Evolutionary conservation across 2,329 filamentous ascomycete species (phyloP), one percentile per base, ranked within the genome.

Genomic region (Colletotrichum spaethianum): DNA sequence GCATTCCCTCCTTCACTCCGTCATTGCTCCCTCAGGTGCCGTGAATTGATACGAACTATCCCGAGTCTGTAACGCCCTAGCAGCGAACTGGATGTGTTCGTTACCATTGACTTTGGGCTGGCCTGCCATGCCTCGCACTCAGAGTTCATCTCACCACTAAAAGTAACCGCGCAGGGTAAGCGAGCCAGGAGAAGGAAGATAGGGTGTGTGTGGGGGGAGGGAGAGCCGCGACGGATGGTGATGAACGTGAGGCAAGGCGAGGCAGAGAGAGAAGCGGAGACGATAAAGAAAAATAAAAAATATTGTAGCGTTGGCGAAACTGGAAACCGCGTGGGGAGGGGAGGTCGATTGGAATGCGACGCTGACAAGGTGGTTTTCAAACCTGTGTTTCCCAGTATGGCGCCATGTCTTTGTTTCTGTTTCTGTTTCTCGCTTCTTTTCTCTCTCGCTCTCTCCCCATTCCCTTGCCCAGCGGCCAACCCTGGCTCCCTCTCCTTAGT

Each of bases 61-160:
- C 63, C 67, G 36, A 63, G 57, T 63, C 69, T 72, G 69, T 72
- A 72, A 68, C 69, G 46, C 57, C 57, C 57, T 69, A 63, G 64
- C 36, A 68, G 42, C 57, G 57, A 72, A 72, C 64, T 63, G 52
- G 69, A 69, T 68, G 64, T 68, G 69, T 63, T 72, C 64, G 64
- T 72, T 63, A 36, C 56, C 69, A 68, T 63, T 68, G 65, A 68
- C 50, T 63, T 57, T 44, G 23, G 48, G 64, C 64, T 63, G 62
- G 64, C 42, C 57, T 52, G 57, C 65, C 60, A 65, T 57, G 69
- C 69, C 64, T 68, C 36, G 23, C 46, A 36, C 31, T 59, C 57
- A 68, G 52, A 72, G 64, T 72, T 72, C 64, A 68, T 72, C 69
- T 68, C 57, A 72, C 56, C 64, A 57, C 7, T 14, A 42, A 61